Base-by-base conservation (phyloP, 306 rosid species). In the Herpetospermum pedunculosum region DNA sequence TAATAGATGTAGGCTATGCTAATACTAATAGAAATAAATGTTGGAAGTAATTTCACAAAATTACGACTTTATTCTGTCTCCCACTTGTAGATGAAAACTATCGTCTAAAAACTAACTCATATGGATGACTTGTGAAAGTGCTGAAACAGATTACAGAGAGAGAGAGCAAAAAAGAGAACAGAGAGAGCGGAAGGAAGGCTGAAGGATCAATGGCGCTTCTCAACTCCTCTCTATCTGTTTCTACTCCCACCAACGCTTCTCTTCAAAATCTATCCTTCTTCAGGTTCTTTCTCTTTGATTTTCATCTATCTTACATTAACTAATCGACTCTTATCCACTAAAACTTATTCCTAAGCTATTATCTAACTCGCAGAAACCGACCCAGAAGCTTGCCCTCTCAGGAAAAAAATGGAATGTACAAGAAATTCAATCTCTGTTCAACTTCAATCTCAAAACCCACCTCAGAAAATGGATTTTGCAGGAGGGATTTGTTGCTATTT, bases 401-500 rank as follows among this genome's bases (percentile, higher is more conserved):
- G 65, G 82, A 78, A 49, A 78, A 64, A 41, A 13, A 6, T 25
- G 68, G 44, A 67, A 37, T 76, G 15, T 67, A 75, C 38, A 69
- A 83, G 12, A 75, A 80, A 49, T 75, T 47, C 50, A 73, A 77
- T 21, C 19, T 57, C 21, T 43, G 78, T 73, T 79, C 87, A 34
- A 71, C 72, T 76, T 76, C 68, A 62, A 48, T 74, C 76, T 43
- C 77, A 49, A 80, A 85, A 74, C 83, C 92, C 84, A 78, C 72
- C 80, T 78, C 90, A 0, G 75, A 82, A 80, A 64, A 32, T 79
- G 48, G 77, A 68, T 65, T 84, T 77, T 79, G 69, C 69, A 81
- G 96, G 80, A 87, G 98, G 80, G 88, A 90, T 79, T 84, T 88
- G 63, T 1, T 87, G 75, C 82, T 92, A 13, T 77, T 82, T 76